Conservation (phyloP, 345 rosid genomes). For the Salix exigua region DNA sequence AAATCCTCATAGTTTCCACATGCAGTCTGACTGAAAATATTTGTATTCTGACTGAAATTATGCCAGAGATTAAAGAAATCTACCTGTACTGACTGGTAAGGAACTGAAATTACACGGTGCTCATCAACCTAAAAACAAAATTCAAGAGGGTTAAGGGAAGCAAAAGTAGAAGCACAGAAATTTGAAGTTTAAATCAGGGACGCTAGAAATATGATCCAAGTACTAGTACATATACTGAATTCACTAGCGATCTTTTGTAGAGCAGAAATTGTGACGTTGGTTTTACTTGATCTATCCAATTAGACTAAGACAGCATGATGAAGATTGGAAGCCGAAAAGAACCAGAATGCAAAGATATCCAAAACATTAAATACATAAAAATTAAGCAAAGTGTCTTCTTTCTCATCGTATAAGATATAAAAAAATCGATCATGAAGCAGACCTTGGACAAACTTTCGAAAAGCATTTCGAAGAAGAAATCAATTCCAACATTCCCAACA, state of each 20-base stretch:
- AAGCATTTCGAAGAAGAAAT: constrained; percentile 96
- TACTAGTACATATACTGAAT: neutral
- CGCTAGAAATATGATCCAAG: neutral
- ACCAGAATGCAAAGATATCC: neutral
- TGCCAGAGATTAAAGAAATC: constrained; percentile 1
- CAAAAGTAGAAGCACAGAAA: constrained; percentile 18
- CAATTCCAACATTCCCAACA: constrained; percentile 92
- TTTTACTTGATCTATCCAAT: neutral
- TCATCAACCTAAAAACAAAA: constrained; percentile 71
- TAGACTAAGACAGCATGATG: neutral
- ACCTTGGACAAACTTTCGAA: constrained; percentile 96
- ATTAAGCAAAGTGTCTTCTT: neutral
- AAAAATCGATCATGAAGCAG: constrained; percentile 9
- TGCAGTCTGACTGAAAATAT: too few species aligned
- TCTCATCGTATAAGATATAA: neutral
- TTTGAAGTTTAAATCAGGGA: constrained; percentile 1
- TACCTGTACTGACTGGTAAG: constrained; percentile 80
- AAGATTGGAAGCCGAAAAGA: constrained; percentile 5
- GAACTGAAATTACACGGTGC: constrained; percentile 61
- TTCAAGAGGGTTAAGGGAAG: constrained; percentile 15
- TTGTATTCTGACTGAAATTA: neutral
- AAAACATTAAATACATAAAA: neutral
- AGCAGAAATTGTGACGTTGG: neutral
- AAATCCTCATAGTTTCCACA: neutral
- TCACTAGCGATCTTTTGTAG: neutral